A percentile compares a stretch with the other conserved stretches of the same genome.
Evolutionary conservation across 192 early-diverging fungal genomes (phyloP).

Genomic region (Paraglomus occultum): DNA sequence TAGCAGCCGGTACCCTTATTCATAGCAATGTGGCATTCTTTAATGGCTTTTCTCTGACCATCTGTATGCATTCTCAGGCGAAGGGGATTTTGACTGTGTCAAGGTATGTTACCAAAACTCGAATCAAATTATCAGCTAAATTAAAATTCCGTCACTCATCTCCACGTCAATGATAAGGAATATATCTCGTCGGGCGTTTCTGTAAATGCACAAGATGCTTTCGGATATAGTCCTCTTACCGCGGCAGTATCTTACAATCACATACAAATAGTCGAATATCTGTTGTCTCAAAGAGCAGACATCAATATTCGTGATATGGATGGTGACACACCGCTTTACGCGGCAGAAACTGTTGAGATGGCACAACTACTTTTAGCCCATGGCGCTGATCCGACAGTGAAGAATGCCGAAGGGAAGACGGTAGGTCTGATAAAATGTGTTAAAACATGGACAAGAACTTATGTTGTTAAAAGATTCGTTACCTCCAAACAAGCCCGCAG

Average conservation of each 20-base stretch:
- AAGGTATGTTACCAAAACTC: conserved; percentile 4
- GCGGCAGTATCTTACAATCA: conserved; percentile 79
- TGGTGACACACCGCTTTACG: conserved; percentile 80
- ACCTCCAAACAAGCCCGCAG: conserved; percentile 38
- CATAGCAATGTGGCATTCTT: neutral
- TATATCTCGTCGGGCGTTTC: conserved; percentile 52
- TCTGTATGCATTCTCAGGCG: neutral
- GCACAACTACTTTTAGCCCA: conserved; percentile 63
- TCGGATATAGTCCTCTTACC: conserved; percentile 77
- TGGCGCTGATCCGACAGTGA: conserved; percentile 63
- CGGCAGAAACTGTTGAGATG: conserved; percentile 67
- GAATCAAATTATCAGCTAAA: neutral
- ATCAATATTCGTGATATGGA: conserved; percentile 74
- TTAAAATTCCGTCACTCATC: neutral
- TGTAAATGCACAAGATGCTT: conserved; percentile 69
- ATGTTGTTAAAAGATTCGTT: neutral
- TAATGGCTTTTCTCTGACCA: neutral
- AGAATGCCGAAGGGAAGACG: conserved; percentile 64
- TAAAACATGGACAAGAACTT: neutral
- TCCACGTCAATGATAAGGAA: no score
- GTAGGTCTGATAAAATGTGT: conserved; percentile 23
- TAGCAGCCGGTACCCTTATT: conserved; percentile 19
- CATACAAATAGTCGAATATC: conserved; percentile 59
- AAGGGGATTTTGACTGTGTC: conserved; percentile 25
- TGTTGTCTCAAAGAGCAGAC: conserved; percentile 62